Percentiles rank a stretch among this genome's conserved stretches.
These are phyloP conservation scores for Lactarius trivialis DNA, from an alignment of 768 basidiomycete genomes.

Conservation along the genomic window DNA sequence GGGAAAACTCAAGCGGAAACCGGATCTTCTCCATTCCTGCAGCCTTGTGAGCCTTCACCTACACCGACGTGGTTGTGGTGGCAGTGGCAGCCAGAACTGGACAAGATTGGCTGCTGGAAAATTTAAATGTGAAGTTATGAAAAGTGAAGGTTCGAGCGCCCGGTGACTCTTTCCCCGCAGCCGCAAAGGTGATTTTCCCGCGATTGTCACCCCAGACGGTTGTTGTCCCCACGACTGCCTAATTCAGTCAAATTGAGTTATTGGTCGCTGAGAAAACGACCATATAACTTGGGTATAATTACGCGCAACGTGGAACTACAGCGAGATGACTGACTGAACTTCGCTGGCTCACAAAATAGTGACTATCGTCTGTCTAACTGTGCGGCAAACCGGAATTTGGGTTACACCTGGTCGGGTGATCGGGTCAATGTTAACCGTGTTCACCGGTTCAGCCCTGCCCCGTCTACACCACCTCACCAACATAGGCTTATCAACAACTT, in stretches of 20 bases:
- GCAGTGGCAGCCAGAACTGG: background rate
- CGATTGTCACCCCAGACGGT: background rate
- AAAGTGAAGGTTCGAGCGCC: no score
- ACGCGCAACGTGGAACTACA: background rate
- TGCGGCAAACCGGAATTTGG: background rate
- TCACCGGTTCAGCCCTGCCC: conserved; percentile 45
- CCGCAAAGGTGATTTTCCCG: background rate
- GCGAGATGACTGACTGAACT: no score
- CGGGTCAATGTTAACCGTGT: conserved; percentile 33
- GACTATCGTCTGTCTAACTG: no score
- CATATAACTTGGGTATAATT: background rate
- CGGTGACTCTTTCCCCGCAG: background rate
- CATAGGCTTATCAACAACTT: conserved; percentile 34
- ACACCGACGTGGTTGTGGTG: background rate
- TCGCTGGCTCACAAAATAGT: no score
- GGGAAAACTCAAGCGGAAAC: background rate
- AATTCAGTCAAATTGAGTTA: background rate
- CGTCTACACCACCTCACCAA: conserved; percentile 33
- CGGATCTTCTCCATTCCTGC: background rate
- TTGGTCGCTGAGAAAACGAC: background rate
- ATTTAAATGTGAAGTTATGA: no score
- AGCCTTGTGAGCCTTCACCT: background rate
- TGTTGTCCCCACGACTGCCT: background rate
- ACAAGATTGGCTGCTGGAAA: background rate
- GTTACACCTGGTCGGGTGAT: background rate